Conservation (phyloP, 345 rosid genomes). For the Arabidopsis thaliana region DNA sequence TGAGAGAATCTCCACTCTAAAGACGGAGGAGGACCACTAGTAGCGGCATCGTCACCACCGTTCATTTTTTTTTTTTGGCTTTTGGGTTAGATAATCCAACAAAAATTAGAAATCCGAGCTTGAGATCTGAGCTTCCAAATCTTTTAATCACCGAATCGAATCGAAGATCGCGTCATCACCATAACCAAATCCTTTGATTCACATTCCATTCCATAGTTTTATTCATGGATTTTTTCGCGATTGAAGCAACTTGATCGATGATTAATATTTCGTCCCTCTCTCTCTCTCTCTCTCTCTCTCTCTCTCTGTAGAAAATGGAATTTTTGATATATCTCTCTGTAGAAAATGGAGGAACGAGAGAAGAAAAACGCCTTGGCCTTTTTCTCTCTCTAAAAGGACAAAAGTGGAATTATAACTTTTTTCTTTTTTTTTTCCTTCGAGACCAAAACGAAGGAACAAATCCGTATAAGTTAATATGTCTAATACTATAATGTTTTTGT, state of each 20-base stretch:
- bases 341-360: conserved; percentile 44
- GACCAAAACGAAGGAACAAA: conserved; percentile 48
- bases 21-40: conserved; percentile 54
- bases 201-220: conserved; percentile 45
- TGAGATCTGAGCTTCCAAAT: conserved; percentile 48
- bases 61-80: conserved; percentile 51
- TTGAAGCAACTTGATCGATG: conserved; percentile 45
- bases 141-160: conserved; percentile 44
- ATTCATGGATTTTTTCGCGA: conserved; percentile 34
- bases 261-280: conserved; percentile 21
- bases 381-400: conserved; percentile 49
- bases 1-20: conserved; percentile 94
- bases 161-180: conserved; percentile 52
- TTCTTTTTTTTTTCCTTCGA: conserved; percentile 9
- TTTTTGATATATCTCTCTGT: conserved; percentile 43
- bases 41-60: conserved; percentile 60
- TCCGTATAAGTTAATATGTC: conserved; percentile 41
- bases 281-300: conserved; percentile 22
- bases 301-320: conserved; percentile 33
- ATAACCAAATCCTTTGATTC: conserved; percentile 37
- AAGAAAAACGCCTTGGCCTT: conserved; percentile 42
- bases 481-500: conserved; percentile 42
- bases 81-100: conserved; percentile 41
- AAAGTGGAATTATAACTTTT: conserved; percentile 33
- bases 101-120: conserved; percentile 28